Conservation (phyloP, 257 asterid species). For the Solanum habrochaites region DNA sequence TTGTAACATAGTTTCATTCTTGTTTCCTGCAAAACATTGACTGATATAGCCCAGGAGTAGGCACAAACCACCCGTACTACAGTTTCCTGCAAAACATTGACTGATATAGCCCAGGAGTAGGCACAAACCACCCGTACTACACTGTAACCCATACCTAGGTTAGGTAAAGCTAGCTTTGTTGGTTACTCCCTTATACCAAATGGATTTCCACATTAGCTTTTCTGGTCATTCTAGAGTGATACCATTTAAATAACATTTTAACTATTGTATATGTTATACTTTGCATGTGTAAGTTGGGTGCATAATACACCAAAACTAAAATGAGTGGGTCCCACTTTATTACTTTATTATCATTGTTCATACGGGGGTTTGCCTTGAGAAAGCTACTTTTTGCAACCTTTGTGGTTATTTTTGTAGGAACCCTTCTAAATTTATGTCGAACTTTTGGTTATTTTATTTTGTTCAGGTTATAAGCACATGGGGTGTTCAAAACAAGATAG, state of each 20-base stretch:
- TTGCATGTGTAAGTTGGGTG: background rate
- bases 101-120: background rate
- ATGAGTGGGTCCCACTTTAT: background rate
- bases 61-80: background rate
- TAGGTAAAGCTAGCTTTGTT: background rate
- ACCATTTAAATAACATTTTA: background rate
- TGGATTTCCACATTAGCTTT: background rate
- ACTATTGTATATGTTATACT: background rate
- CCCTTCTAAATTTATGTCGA: background rate
- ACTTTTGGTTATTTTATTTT: background rate
- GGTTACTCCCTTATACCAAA: background rate
- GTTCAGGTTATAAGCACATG: slow-evolving; percentile 73
- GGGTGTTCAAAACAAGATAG: slow-evolving; percentile 77
- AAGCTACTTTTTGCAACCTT: background rate
- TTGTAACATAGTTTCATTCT: background rate
- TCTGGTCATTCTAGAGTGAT: background rate
- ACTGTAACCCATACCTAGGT: background rate
- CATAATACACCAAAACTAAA: background rate
- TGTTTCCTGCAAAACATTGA: background rate
- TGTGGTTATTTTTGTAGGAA: background rate
- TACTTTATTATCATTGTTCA: background rate
- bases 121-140: background rate
- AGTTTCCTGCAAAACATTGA: background rate
- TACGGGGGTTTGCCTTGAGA: background rate
- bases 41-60: background rate